Conservation (phyloP, 306 rosid genomes). For the Fagus crenata region DNA sequence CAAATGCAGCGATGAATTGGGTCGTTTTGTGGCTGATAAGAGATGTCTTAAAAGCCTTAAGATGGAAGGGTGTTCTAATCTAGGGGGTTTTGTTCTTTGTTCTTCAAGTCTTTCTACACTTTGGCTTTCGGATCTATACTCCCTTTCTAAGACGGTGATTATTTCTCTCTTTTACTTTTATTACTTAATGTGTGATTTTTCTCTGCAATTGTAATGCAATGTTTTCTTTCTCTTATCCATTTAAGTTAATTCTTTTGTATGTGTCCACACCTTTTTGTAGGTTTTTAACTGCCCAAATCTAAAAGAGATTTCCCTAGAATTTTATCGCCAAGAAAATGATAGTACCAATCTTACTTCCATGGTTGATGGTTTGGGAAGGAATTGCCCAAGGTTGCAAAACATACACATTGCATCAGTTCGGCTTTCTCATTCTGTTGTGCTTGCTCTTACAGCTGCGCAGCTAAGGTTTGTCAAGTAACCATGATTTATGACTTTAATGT, state of each 20-base stretch:
- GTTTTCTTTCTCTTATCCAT: background rate
- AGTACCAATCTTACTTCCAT: conserved; percentile 63
- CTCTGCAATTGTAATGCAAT: background rate
- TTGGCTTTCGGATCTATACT: conserved; percentile 85
- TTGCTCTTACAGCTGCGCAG: conserved; percentile 84
- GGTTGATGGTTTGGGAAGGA: conserved; percentile 71
- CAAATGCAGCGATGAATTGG: conserved; percentile 71
- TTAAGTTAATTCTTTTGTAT: conserved; percentile 15
- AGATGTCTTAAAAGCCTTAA: conserved; percentile 72
- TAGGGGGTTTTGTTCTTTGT: conserved; percentile 70
- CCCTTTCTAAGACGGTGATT: conserved; percentile 85
- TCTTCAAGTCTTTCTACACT: conserved; percentile 81
- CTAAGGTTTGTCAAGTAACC: conserved; percentile 59
- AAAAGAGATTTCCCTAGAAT: conserved; percentile 84
- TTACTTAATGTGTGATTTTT: conserved; percentile 7
- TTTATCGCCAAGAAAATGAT: conserved; percentile 68
- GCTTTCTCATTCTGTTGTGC: conserved; percentile 85
- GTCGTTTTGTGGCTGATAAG: conserved; percentile 87
- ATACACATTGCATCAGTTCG: conserved; percentile 81
- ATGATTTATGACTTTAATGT: conserved; percentile 14
- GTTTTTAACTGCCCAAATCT: conserved; percentile 83
- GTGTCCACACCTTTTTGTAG: conserved; percentile 37
- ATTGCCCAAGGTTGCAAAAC: conserved; percentile 76
- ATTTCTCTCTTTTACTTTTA: conserved; percentile 13
- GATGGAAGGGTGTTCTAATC: conserved; percentile 88